phyloP scores from a whole-genome alignment of 345 rosid genomes.

The Eucalyptus erythrocorys region DNA sequence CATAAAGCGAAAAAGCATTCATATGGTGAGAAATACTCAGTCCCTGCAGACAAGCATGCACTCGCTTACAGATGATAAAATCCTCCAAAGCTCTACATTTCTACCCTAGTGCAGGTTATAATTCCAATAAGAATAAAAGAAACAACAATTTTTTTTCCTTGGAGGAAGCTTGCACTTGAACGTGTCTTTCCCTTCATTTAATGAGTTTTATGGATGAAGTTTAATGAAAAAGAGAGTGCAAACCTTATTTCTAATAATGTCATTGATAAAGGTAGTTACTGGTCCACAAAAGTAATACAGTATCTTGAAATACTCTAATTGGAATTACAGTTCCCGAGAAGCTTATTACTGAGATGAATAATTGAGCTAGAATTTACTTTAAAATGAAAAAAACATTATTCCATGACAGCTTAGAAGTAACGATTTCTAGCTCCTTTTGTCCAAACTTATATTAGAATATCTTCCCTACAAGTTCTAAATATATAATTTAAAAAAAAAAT shows the following conservation, averaged over 20 bases:
- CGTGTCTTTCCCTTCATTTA: background rate
- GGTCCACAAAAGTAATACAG: background rate
- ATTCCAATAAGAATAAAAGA: background rate
- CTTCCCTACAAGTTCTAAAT: background rate
- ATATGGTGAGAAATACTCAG: background rate
- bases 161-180: background rate
- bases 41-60: background rate
- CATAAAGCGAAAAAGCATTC: background rate
- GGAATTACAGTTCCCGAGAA: background rate
- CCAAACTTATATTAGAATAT: background rate
- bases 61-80: background rate
- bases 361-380: background rate
- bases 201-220: background rate
- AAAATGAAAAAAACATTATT: background rate
- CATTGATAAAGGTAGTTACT: background rate
- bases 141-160: background rate
- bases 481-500: background rate
- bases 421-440: background rate
- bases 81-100: background rate
- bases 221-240: background rate
- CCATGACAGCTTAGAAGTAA: background rate
- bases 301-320: background rate
- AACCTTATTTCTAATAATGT: background rate
- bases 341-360: background rate
- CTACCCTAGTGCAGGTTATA: background rate